These are phyloP conservation scores for Flaveria bidentis DNA, from an alignment of 129 eudicot genomes.

Conservation along the genomic window DNA sequence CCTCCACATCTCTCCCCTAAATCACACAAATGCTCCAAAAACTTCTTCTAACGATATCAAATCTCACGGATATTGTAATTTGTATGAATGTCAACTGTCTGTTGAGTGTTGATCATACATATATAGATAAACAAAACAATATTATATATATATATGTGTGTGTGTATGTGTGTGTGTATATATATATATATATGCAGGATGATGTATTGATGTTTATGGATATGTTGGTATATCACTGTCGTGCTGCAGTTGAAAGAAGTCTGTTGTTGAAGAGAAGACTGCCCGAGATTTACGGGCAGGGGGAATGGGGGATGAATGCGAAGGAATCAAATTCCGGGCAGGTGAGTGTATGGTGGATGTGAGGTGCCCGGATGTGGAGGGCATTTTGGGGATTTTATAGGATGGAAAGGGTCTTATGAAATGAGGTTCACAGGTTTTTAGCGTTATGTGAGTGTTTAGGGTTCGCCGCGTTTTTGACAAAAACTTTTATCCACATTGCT, in stretches of 20 bases:
- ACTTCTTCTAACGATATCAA: constrained; percentile 13
- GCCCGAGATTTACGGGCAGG: constrained; percentile 55
- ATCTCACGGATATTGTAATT: constrained; percentile 17
- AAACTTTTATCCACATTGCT: neutral
- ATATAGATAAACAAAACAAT: neutral
- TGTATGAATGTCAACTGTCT: neutral
- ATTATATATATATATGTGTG: neutral
- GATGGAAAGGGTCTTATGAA: constrained; percentile 25
- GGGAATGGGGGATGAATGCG: constrained; percentile 14
- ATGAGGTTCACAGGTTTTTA: constrained; percentile 33
- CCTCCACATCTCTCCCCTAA: constrained; percentile 35
- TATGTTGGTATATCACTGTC: constrained; percentile 30
- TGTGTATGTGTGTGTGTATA: neutral
- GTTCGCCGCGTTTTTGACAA: constrained; percentile 40
- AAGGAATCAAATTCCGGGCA: constrained; percentile 41
- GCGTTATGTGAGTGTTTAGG: constrained; percentile 22
- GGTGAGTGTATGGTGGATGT: constrained; percentile 30
- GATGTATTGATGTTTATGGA: constrained; percentile 9
- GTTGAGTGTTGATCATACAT: neutral
- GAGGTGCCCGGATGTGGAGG: constrained; percentile 30
- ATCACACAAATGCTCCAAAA: constrained; percentile 15
- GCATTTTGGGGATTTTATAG: constrained; percentile 18
- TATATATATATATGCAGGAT: constrained; percentile 6
- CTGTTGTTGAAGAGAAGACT: constrained; percentile 28
- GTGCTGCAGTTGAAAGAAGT: constrained; percentile 33